A percentile compares a stretch with the other conserved stretches of the same genome.
Evolutionary conservation across 2,329 filamentous ascomycete species (phyloP).

Genomic region (Ceratocystis papillata): DNA sequence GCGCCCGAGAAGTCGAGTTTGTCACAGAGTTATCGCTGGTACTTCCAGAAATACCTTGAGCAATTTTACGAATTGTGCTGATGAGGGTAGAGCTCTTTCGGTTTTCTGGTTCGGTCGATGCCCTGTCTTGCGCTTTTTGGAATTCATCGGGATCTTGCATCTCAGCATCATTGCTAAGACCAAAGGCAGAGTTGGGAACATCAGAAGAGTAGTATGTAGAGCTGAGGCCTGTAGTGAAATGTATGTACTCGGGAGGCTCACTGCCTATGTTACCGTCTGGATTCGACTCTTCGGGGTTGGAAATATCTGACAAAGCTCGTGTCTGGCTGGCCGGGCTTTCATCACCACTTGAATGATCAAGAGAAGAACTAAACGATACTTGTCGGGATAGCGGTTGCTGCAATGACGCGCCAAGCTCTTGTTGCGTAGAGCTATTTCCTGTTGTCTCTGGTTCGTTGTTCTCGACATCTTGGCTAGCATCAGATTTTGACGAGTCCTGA

Average conservation of each 20-base stretch:
- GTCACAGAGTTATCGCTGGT: slow-evolving; percentile 9
- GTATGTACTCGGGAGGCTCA: slow-evolving; percentile 17
- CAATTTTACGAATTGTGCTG: slow-evolving; percentile 17
- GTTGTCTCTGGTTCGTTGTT: background rate
- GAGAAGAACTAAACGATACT: background rate
- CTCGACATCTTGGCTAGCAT: background rate
- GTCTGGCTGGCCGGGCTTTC: slow-evolving; percentile 1
- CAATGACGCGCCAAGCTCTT: background rate
- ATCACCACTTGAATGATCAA: background rate
- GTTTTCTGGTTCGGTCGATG: slow-evolving; percentile 6
- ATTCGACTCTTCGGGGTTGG: background rate
- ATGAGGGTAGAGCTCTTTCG: slow-evolving; percentile 16
- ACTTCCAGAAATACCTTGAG: slow-evolving; percentile 18
- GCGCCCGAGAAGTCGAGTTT: background rate
- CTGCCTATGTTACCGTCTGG: background rate
- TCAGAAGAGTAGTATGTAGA: slow-evolving; percentile 23
- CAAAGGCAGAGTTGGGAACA: slow-evolving; percentile 25
- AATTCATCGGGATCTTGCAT: slow-evolving; percentile 18
- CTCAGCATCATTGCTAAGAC: slow-evolving; percentile 15
- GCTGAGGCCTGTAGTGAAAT: slow-evolving; percentile 15
- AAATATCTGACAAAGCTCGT: background rate
- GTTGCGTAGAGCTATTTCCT: background rate
- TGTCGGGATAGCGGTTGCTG: background rate
- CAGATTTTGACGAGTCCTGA: background rate
- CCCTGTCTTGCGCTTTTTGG: slow-evolving; percentile 13